Percentiles rank a stretch among this genome's conserved stretches.
Conservation (phyloP, 2,329 filamentous ascomycete species). For the Colletotrichum sidae region DNA sequence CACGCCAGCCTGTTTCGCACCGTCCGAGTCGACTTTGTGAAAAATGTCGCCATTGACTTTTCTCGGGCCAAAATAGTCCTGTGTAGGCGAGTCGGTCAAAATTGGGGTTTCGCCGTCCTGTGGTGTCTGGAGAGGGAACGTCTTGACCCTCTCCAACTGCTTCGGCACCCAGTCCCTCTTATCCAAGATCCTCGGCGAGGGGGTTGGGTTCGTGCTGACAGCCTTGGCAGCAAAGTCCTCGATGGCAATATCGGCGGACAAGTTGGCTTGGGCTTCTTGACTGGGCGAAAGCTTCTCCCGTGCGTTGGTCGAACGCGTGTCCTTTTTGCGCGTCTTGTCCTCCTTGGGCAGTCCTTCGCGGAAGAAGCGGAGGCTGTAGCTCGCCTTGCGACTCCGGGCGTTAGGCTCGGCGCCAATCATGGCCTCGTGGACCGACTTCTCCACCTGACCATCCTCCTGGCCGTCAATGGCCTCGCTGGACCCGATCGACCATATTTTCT, state of each 20-base stretch:
- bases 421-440: slow-evolving; percentile 73
- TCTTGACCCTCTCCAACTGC: slow-evolving; percentile 29
- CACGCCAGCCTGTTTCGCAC: slow-evolving; percentile 1
- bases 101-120: slow-evolving; percentile 32
- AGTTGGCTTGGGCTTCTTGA: slow-evolving; percentile 43
- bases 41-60: slow-evolving; percentile 38
- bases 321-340: slow-evolving; percentile 66
- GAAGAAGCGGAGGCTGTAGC: slow-evolving; percentile 75
- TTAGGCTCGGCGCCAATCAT: slow-evolving; percentile 72
- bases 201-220: slow-evolving; percentile 22
- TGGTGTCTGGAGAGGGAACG: slow-evolving; percentile 34
- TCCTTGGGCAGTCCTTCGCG: slow-evolving; percentile 72
- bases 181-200: slow-evolving; percentile 39
- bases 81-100: slow-evolving; percentile 36
- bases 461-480: slow-evolving; percentile 59
- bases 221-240: slow-evolving; percentile 36
- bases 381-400: slow-evolving; percentile 74
- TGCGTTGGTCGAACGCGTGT: slow-evolving; percentile 48
- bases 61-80: slow-evolving; percentile 37
- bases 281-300: slow-evolving; percentile 56
- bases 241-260: slow-evolving; percentile 34
- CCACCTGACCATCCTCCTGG: slow-evolving; percentile 66
- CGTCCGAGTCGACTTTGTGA: slow-evolving; percentile 35
- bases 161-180: slow-evolving; percentile 39
- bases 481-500: slow-evolving; percentile 75